phyloP scores from a whole-genome alignment of 352 stramenopile species.

The Globisporangium okanoganense region DNA sequence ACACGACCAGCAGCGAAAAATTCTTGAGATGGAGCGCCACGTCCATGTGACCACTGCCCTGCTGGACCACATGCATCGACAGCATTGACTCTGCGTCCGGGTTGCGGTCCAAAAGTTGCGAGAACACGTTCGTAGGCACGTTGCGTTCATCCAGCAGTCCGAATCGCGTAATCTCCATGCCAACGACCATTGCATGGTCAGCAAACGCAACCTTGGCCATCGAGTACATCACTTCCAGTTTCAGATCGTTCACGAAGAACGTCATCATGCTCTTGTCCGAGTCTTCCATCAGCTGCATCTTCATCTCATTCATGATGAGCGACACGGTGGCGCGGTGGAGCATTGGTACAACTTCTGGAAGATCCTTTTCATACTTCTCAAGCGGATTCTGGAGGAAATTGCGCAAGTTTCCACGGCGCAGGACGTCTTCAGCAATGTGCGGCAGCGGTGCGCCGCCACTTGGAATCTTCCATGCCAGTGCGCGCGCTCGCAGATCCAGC shows the following conservation, averaged over 20 bases:
- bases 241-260: constrained; percentile 51
- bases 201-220: constrained; percentile 38
- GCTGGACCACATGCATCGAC: constrained; percentile 39
- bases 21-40: constrained; percentile 47
- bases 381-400: constrained; percentile 63
- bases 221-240: constrained; percentile 38
- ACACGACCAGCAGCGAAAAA: constrained; percentile 71
- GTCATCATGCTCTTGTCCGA: constrained; percentile 42
- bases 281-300: constrained; percentile 49
- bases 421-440: constrained; percentile 34
- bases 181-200: constrained; percentile 35
- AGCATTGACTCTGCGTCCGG: constrained; percentile 55
- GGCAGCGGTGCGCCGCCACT: constrained; percentile 45
- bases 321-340: constrained; percentile 56
- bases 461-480: constrained; percentile 66
- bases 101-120: constrained; percentile 74
- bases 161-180: constrained; percentile 60
- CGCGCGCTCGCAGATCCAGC: constrained; percentile 53
- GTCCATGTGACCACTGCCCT: constrained; percentile 51
- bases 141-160: constrained; percentile 68
- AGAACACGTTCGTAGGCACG: constrained; percentile 63
- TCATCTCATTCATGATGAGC: constrained; percentile 45
- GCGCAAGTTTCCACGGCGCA: constrained; percentile 48
- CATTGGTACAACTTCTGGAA: constrained; percentile 37
- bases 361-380: constrained; percentile 55